Percentiles rank a stretch among this genome's conserved stretches.
Evolutionary conservation across 345 rosid genomes (phyloP).

Genomic region (Linum lewisii): DNA sequence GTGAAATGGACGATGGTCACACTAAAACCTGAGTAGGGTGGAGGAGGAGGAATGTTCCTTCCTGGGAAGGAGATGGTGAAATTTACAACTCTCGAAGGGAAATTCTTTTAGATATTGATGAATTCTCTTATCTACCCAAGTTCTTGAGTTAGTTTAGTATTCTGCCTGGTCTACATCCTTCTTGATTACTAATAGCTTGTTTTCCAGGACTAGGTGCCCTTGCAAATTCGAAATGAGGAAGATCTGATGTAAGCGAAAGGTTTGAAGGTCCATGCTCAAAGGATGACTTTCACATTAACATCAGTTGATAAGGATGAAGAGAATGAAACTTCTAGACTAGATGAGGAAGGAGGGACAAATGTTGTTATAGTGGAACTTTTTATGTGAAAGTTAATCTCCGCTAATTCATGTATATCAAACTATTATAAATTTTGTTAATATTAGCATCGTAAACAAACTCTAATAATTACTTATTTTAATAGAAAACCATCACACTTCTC

Average conservation of each 20-base stretch:
- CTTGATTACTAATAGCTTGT: not conserved
- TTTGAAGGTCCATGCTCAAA: conserved; percentile 18
- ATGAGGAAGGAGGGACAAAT: conserved; percentile 4
- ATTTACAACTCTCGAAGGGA: conserved; percentile 17
- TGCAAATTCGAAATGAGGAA: conserved; percentile 18
- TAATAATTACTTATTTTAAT: too few relatives aligned
- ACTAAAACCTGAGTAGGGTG: conserved; percentile 14
- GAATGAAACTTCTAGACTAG: conserved; percentile 7
- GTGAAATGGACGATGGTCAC: not conserved
- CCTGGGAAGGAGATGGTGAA: conserved; percentile 16
- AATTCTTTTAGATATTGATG: conserved; percentile 12
- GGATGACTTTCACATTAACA: conserved; percentile 8
- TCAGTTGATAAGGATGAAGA: conserved; percentile 15
- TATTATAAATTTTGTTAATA: too few relatives aligned
- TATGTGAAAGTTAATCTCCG: too few relatives aligned
- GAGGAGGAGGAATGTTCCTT: conserved; percentile 12
- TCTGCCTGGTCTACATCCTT: too few relatives aligned
- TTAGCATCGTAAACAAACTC: too few relatives aligned
- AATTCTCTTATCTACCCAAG: not conserved
- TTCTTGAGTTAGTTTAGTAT: not conserved
- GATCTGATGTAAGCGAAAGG: conserved; percentile 5
- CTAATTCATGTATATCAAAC: too few relatives aligned
- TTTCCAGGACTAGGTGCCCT: conserved; percentile 19
- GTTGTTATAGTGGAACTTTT: conserved; percentile 17
- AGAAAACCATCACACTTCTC: too few relatives aligned